Evolutionary conservation across 2,329 filamentous ascomycete species (phyloP).

Genomic region (Botryotinia globosa): DNA sequence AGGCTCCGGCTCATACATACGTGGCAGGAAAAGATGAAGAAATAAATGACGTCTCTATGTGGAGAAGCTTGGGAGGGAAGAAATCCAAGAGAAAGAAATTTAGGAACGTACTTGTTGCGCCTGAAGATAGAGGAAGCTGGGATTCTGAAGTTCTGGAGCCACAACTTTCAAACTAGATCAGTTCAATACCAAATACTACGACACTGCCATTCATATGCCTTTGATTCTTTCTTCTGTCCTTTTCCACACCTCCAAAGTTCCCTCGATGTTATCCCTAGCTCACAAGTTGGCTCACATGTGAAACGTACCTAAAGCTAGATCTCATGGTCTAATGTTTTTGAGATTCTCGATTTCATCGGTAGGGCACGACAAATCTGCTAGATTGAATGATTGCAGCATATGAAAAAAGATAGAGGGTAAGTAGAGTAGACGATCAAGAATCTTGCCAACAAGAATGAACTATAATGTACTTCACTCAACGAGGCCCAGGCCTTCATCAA

Average conservation of each 20-base stretch:
- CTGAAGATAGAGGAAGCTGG: too few relatives aligned
- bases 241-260: not conserved
- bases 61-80: too few relatives aligned
- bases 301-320: not conserved
- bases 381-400: not conserved
- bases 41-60: not conserved
- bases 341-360: not conserved
- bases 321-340: not conserved
- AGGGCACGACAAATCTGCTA: not conserved
- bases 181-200: not conserved
- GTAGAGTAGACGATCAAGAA: not conserved
- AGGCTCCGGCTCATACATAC: not conserved
- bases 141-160: too few relatives aligned
- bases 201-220: not conserved
- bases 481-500: too few relatives aligned
- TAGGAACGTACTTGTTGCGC: too few relatives aligned
- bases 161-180: not conserved
- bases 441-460: too few relatives aligned
- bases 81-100: not conserved
- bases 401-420: not conserved
- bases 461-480: fast-evolving
- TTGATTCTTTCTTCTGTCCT: too few relatives aligned
- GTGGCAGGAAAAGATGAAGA: not conserved
- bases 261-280: not conserved
- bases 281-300: not conserved